phyloP scores from a whole-genome alignment of 768 basidiomycete species.

The Suillus subaureus region DNA sequence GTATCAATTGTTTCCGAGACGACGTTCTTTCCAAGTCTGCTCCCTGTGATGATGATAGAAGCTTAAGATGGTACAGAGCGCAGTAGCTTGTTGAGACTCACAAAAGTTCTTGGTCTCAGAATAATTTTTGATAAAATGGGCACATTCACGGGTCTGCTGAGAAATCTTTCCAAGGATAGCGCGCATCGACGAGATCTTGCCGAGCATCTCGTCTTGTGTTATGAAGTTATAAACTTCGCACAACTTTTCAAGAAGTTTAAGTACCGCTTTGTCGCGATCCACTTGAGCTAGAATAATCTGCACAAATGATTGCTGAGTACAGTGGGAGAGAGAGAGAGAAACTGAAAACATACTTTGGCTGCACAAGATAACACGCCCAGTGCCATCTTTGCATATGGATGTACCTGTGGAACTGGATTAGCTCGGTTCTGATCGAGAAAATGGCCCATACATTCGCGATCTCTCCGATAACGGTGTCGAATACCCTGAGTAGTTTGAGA shows the following conservation, averaged over 20 bases:
- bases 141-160: slow-evolving; percentile 26
- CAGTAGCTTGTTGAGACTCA: slow-evolving; percentile 9
- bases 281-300: slow-evolving; percentile 9
- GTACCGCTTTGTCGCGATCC: background rate
- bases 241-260: background rate
- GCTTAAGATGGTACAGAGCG: background rate
- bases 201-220: background rate
- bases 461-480: background rate
- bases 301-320: background rate
- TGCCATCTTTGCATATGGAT: slow-evolving; percentile 11
- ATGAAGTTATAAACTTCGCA: background rate
- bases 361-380: slow-evolving; percentile 1
- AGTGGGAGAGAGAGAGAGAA: too few relatives aligned
- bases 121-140: slow-evolving; percentile 29
- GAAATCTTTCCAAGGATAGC: background rate
- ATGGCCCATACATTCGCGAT: background rate
- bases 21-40: background rate
- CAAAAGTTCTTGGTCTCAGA: slow-evolving; percentile 24
- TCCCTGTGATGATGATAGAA: background rate
- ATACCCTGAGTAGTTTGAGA: background rate
- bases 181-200: background rate
- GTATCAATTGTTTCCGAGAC: background rate
- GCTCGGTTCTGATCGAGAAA: background rate
- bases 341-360: background rate
- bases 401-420: background rate